These are phyloP conservation scores for Pelargonium nanum DNA, from an alignment of 345 rosid genomes.

Conservation along the genomic window DNA sequence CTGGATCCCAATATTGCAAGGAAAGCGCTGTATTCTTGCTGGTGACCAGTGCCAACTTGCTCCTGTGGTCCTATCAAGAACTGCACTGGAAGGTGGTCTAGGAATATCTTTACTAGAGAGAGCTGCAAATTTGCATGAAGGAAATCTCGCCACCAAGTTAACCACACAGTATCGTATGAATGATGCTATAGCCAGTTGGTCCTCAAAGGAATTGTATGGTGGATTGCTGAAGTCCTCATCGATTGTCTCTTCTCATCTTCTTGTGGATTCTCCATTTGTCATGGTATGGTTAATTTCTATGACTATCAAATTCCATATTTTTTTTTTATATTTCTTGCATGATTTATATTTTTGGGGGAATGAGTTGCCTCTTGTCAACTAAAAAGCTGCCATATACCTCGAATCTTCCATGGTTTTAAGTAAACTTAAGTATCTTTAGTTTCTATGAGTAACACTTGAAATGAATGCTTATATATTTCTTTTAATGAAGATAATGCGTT, in stretches of 20 bases:
- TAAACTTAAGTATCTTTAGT: not conserved
- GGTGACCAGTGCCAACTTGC: conserved; percentile 97
- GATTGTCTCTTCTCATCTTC: conserved; percentile 71
- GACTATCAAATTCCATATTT: conserved; percentile 12
- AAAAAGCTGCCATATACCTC: not conserved
- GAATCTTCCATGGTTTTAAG: too few relatives aligned
- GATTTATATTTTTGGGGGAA: not conserved
- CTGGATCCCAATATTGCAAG: conserved; percentile 94
- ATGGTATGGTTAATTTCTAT: conserved; percentile 45
- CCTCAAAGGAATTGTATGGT: conserved; percentile 94
- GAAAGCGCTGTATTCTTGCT: conserved; percentile 78
- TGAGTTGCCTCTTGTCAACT: not conserved
- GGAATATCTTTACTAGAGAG: conserved; percentile 82
- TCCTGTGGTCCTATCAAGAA: conserved; percentile 79
- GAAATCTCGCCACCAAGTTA: conserved; percentile 56
- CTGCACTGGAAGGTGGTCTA: conserved; percentile 83
- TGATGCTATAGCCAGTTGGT: conserved; percentile 91
- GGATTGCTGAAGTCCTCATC: conserved; percentile 69
- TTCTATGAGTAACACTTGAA: not conserved
- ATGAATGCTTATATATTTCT: not conserved
- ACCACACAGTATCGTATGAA: conserved; percentile 91
- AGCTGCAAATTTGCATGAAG: conserved; percentile 66
- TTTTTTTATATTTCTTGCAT: conserved; percentile 3
- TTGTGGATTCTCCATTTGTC: conserved; percentile 78
- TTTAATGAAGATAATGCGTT: too few relatives aligned